These are phyloP conservation scores for Vaccinium macrocarpon DNA, from an alignment of 148 eudicot species.

Conservation along the genomic window DNA sequence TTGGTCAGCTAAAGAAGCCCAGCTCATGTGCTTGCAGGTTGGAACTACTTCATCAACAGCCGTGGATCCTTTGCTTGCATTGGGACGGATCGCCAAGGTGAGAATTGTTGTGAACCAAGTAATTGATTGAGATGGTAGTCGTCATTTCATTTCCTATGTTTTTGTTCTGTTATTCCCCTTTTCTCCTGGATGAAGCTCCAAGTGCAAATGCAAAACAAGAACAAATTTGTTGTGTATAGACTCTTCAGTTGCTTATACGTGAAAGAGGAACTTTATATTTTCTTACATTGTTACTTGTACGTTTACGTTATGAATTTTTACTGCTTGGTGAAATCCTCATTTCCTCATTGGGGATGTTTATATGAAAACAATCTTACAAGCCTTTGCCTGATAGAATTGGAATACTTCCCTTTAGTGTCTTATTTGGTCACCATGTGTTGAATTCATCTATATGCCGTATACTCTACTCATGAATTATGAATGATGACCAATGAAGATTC, in stretches of 20 bases:
- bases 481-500: background rate
- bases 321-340: background rate
- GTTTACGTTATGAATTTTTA: background rate
- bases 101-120: constrained; percentile 6
- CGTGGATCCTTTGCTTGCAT: constrained; percentile 77
- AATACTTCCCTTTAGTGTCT: background rate
- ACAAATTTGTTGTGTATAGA: background rate
- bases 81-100: constrained; percentile 79
- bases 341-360: background rate
- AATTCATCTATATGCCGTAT: background rate
- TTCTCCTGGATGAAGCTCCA: background rate
- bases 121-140: constrained; percentile 13
- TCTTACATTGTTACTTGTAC: background rate
- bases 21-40: constrained; percentile 44
- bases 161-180: background rate
- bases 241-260: background rate
- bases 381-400: background rate
- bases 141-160: background rate
- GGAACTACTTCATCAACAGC: constrained; percentile 97
- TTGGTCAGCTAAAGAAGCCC: constrained; percentile 3
- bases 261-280: background rate
- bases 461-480: background rate
- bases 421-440: background rate
- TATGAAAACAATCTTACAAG: background rate
- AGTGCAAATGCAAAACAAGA: background rate